Conservation (phyloP, 1,284 basidiomycete genomes). For the Sanghuangporus weigelae region DNA sequence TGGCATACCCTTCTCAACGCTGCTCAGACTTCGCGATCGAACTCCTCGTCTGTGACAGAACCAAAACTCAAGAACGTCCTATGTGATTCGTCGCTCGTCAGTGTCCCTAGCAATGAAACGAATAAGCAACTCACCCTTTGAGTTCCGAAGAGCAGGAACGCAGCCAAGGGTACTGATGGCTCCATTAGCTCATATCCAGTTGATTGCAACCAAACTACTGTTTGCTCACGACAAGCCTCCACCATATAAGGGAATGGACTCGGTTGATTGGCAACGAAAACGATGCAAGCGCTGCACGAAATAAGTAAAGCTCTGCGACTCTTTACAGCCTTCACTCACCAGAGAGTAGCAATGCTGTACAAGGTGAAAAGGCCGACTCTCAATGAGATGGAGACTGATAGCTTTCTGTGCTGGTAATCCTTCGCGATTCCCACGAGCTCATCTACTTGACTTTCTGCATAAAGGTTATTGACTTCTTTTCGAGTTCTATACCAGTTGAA, state of each 20-base stretch:
- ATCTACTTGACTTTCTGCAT: slow-evolving; percentile 21
- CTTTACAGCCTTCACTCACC: slow-evolving; percentile 28
- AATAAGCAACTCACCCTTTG: slow-evolving; percentile 33
- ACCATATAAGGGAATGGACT: slow-evolving; percentile 42
- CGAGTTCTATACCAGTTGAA: slow-evolving; percentile 14
- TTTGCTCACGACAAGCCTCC: slow-evolving; percentile 43
- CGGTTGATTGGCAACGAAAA: slow-evolving; percentile 32
- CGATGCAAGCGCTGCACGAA: slow-evolving; percentile 35
- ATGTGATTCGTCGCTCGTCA: not conserved
- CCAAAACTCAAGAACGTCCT: slow-evolving; percentile 36
- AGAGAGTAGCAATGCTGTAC: slow-evolving; percentile 36
- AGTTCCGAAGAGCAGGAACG: slow-evolving; percentile 42
- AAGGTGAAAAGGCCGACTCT: slow-evolving; percentile 39
- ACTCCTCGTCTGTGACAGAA: slow-evolving; percentile 18
- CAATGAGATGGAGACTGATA: slow-evolving; percentile 21
- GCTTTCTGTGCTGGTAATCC: slow-evolving; percentile 8
- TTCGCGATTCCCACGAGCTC: not conserved
- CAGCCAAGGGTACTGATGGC: slow-evolving; percentile 37
- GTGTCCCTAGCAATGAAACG: not conserved
- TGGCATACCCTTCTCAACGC: slow-evolving; percentile 2
- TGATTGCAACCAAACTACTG: not conserved
- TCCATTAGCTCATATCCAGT: not conserved
- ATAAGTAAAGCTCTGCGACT: slow-evolving; percentile 13
- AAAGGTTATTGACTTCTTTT: slow-evolving; percentile 10
- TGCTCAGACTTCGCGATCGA: not conserved